Conservation (phyloP, 1,284 basidiomycete species). For the Moesziomyces antarcticus region DNA sequence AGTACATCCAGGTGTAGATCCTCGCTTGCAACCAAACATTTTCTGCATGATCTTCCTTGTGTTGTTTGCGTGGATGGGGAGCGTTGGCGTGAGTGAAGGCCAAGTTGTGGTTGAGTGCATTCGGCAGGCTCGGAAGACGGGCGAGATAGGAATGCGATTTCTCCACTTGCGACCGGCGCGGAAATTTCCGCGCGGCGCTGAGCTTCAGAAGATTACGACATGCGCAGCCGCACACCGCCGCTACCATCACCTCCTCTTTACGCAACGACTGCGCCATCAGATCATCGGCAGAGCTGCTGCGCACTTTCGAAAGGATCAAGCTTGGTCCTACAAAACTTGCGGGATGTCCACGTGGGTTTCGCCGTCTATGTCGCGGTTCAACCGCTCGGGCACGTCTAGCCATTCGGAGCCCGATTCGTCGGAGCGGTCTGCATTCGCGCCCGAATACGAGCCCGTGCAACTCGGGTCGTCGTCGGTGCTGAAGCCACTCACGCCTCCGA, state of each 20-base stretch:
- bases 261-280: too few species aligned
- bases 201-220: slow-evolving; percentile 24
- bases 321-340: too few species aligned
- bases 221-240: not conserved
- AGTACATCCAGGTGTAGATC: slow-evolving; percentile 67
- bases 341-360: slow-evolving; percentile 41
- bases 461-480: slow-evolving; percentile 37
- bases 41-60: not conserved
- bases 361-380: slow-evolving; percentile 38
- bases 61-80: not conserved
- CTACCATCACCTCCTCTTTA: not conserved
- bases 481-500: slow-evolving; percentile 31
- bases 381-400: slow-evolving; percentile 5
- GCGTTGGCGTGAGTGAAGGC: too few species aligned
- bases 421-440: slow-evolving; percentile 5
- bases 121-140: slow-evolving; percentile 13
- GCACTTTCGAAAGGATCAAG: too few species aligned
- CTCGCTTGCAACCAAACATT: not conserved
- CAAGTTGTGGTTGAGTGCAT: not conserved
- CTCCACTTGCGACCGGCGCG: slow-evolving; percentile 1
- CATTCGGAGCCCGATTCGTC: not conserved
- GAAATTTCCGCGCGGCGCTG: slow-evolving; percentile 11
- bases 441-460: slow-evolving; percentile 29
- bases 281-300: not conserved
- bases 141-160: not conserved